Base-by-base conservation (phyloP, 2,329 filamentous ascomycete species). In the Talaromyces sp. region DNA sequence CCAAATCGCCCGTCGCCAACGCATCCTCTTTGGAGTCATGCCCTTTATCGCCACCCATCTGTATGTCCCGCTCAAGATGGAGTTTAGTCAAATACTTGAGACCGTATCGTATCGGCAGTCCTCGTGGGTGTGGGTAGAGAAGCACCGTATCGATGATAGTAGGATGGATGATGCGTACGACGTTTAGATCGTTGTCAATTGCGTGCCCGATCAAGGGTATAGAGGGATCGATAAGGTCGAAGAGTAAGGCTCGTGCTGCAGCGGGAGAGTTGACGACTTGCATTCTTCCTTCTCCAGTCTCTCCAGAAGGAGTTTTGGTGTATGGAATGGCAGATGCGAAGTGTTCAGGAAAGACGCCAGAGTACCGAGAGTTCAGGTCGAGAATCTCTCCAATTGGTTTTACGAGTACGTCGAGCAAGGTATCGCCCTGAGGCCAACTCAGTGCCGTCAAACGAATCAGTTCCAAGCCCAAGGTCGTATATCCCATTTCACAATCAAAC, bases 401-500 rank as follows among this genome's bases (percentile, higher is more conserved):
- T 8, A 98, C 93, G 0, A 98, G 84, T 0, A 97, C 84, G 73
- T 99, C 95, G 5, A 98, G 80, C 0, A 99, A 77, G 61, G 85
- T 84, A 61, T 88, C 85, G 22, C 91, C 90, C 9, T 84, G 81
- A 0, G 94, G 94, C 93, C 95, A 99, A 10, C 89, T 87, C 3
- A 94, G 89, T 5, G 91, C 93, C 0, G 95, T 98, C 3, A 99
- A 78, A 9, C 95, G 91, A 64, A 98, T 89, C 19, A 99, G 84
- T 76, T 99, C 95, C 68, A 98, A 81, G 0, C 96, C 95, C 59
- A 90, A 78, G 0, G 91, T 91, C 0, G 96, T 99, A 74, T 96
- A 98, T 4, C 91, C 92, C 95, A 99, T 99, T 75, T 99, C 95
- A 72, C 95, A 98, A 75, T 99, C 95, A 72, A 99, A 94, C 68